Evolutionary conservation across 1,284 basidiomycete genomes (phyloP).

Genomic region (Flammula alnicola): DNA sequence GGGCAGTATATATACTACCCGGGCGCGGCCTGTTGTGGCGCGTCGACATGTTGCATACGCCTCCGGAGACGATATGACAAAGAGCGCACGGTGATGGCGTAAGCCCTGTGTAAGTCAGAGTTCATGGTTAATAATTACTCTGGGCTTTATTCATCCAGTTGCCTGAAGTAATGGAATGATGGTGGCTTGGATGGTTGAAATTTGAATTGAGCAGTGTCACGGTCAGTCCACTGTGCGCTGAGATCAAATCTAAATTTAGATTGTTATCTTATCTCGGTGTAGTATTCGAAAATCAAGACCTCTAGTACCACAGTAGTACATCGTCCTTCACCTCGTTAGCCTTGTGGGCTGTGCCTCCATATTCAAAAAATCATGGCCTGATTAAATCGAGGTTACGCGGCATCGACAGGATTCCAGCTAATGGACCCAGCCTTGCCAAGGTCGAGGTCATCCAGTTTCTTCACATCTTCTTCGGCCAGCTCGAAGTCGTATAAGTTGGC

Average conservation of each 20-base stretch:
- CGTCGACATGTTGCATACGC: too few species aligned
- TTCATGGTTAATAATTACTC: background rate
- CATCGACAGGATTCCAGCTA: slow-evolving; percentile 74
- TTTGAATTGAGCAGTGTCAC: background rate
- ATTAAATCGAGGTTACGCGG: too few species aligned
- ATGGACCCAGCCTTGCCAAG: slow-evolving; percentile 62
- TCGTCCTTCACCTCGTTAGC: too few species aligned
- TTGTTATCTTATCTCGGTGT: too few species aligned
- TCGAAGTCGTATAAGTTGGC: slow-evolving; percentile 74
- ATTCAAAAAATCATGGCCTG: too few species aligned
- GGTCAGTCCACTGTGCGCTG: too few species aligned
- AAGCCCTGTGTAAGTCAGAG: background rate
- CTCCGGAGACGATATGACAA: too few species aligned
- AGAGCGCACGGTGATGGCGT: slow-evolving; percentile 1
- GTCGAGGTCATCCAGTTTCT: slow-evolving; percentile 62
- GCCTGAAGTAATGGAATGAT: background rate
- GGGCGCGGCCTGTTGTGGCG: background rate
- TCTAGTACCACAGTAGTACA: too few species aligned
- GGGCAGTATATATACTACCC: slow-evolving; percentile 2
- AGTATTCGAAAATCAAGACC: too few species aligned
- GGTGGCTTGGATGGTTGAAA: background rate
- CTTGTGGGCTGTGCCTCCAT: too few species aligned
- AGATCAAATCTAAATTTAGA: too few species aligned
- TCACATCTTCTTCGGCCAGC: slow-evolving; percentile 66
- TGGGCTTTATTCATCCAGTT: slow-evolving; percentile 3